Evolutionary conservation across 306 rosid species (phyloP), one percentile per base, ranked within the genome.

Genomic region (Corylus americana): DNA sequence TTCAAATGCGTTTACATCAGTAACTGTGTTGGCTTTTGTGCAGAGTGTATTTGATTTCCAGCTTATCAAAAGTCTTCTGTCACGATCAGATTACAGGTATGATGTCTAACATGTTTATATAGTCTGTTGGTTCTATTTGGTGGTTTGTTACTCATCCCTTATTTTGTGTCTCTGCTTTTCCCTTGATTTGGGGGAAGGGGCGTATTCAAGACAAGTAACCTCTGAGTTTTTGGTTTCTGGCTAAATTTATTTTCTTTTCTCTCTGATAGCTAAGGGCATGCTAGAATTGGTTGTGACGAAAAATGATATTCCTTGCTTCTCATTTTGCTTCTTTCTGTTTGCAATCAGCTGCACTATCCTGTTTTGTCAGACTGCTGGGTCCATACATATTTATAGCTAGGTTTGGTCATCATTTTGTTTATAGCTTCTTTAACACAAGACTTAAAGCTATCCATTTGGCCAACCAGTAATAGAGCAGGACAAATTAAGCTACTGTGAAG

Each of bases 41-140:
- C 91, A 96, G 99, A 77, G 79, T 81, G 98, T 91, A 71, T 96
- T 96, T 80, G 98, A 93, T 80, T 93, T 96, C 77, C 84, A 85
- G 86, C 96, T 95, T 82, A 91, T 95, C 85, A 87, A 61, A 79
- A 82, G 86, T 83, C 94, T 93, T 83, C 84, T 95, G 49, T 86
- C 98, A 75, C 87, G 88, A 78, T 84, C 93, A 50, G 89, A 96
- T 84, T 93, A 85, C 82, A 93, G 99, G 99, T 93, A 84, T 50
- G 72, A 59, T 78, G 20, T 57, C 78, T 55, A 73, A 29, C 16
- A 49, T 73, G 75, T 61, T 55, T 81, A 71, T 49, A 62, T 12
- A 0, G 39, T 79, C 59, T 80, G 51, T 75, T 74, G 45, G 72
- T 75, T 70, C 74, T 73, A 48, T 29, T 74, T 10, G 44, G 10